Conservation (phyloP, 2,329 filamentous ascomycete genomes). For the Trichoderma polysporum region DNA sequence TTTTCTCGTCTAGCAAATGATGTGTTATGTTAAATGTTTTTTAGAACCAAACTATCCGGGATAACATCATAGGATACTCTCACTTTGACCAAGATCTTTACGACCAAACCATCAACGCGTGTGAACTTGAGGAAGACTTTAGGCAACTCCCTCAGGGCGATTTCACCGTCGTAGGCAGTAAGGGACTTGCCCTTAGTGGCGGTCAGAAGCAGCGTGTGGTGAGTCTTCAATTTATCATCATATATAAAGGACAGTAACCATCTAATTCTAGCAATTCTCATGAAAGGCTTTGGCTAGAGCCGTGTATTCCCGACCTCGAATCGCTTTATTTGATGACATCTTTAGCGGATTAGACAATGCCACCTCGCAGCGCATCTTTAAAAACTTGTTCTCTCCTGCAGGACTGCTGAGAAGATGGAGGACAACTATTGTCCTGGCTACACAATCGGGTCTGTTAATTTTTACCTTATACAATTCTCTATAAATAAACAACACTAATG, state of each 20-base stretch:
- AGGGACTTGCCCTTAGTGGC: slow-evolving; percentile 47
- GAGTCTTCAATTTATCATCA: slow-evolving; percentile 17
- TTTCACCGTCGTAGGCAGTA: slow-evolving; percentile 43
- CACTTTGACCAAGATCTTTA: slow-evolving; percentile 31
- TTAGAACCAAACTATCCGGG: slow-evolving; percentile 34
- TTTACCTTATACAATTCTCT: background rate
- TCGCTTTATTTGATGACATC: slow-evolving; percentile 40
- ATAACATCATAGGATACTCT: slow-evolving; percentile 37
- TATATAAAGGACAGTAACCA: background rate
- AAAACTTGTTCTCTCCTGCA: slow-evolving; percentile 28
- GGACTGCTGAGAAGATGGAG: slow-evolving; percentile 32
- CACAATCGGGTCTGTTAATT: slow-evolving; percentile 31
- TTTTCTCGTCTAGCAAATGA: background rate
- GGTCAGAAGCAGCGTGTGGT: slow-evolving; percentile 47
- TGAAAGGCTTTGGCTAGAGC: slow-evolving; percentile 39
- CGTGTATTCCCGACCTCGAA: slow-evolving; percentile 35
- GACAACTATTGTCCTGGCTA: slow-evolving; percentile 40
- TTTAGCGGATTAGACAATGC: slow-evolving; percentile 40
- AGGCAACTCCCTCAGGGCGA: slow-evolving; percentile 37
- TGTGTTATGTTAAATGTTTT: background rate
- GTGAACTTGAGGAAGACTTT: slow-evolving; percentile 37
- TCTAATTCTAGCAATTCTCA: background rate
- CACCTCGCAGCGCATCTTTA: slow-evolving; percentile 36
- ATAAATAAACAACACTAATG: too few relatives aligned
- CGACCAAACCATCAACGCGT: slow-evolving; percentile 28